Evolutionary conservation across 352 stramenopile species (phyloP), one percentile per base, ranked within the genome.

Genomic region (Pythium phragmitis): DNA sequence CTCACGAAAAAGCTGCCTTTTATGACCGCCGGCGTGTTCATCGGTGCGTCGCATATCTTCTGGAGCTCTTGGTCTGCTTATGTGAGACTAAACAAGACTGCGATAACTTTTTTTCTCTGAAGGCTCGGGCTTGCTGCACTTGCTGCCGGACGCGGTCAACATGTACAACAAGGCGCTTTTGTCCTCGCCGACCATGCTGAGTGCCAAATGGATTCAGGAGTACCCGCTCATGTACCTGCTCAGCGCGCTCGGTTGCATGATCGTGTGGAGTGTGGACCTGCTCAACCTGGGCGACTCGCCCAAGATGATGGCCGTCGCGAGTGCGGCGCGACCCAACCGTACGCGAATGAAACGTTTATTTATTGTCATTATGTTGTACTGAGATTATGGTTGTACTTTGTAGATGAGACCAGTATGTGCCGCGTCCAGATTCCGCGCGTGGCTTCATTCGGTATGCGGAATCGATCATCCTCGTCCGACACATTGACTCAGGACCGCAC

Each of bases 301-400:
- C 58, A 83, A 87, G 65, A 76, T 87, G 67, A 87, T 89, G 75
- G 78, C 80, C 1, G 80, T 87, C 51, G 76, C 77, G 5, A 86
- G 72, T 57, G 77, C 77, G 2, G 80, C 80, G 3, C 68, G 76
- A 3, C 77, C 80, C 4, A 76, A 87, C 50, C 74, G 79, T 86
- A 72, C 67, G 77, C 74, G 21, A 21, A 21, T 21, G 21, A 21
- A 21, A 21, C 21, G 21, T 21, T 21, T 21, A 21, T 21, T 21
- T 21, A 21, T 21, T 21, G 21, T 21, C 21, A 21, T 37, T 37
- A 11, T 9, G 33, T 11, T 37, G 33, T 37, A 37, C 33, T 37
- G 33, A 37, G 9, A 6, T 37, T 37, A 9, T 9, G 5, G 33
- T 37, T 37, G 33, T 37, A 33, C 17, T 56, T 41, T 53, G n/a